Conservation (phyloP, 2,329 filamentous ascomycete species). For the Claviceps quebecensis region DNA sequence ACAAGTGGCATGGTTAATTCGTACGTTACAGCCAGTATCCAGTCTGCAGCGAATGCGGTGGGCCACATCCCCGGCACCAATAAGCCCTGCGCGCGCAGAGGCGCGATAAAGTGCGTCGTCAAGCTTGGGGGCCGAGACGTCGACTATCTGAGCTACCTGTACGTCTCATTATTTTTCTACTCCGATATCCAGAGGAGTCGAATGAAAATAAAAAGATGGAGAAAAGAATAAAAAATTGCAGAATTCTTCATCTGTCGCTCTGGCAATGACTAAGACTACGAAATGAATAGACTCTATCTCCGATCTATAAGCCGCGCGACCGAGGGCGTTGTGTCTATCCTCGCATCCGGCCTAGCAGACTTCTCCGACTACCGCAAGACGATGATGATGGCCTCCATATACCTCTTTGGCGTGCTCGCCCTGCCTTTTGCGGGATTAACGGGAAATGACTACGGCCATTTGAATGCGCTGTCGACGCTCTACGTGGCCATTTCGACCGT, state of each 20-base stretch:
- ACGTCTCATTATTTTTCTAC: background rate
- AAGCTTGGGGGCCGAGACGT: conserved; percentile 9
- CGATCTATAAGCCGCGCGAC: conserved; percentile 8
- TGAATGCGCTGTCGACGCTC: conserved; percentile 8
- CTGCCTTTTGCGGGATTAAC: conserved; percentile 9
- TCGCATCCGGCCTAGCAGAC: conserved; percentile 8
- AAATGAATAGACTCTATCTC: conserved; percentile 7
- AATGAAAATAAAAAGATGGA: background rate
- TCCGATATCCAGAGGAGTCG: too few species aligned
- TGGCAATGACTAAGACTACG: background rate
- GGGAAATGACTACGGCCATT: conserved; percentile 7
- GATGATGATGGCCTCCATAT: conserved; percentile 12
- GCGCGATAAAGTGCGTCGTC: conserved; percentile 9
- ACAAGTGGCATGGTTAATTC: conserved; percentile 9
- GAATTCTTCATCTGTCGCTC: background rate
- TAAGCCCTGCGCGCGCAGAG: conserved; percentile 9
- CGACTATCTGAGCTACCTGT: conserved; percentile 11
- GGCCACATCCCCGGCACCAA: conserved; percentile 9
- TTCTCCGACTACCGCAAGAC: conserved; percentile 11
- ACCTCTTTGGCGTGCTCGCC: conserved; percentile 9
- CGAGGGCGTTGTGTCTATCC: conserved; percentile 9
- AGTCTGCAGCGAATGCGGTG: conserved; percentile 10
- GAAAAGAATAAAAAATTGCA: background rate
- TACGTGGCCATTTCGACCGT: conserved; percentile 8
- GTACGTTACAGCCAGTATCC: conserved; percentile 11